These are phyloP conservation scores for Yamagishiella unicocca DNA, from an alignment of 139 green algal species.

Conservation along the genomic window DNA sequence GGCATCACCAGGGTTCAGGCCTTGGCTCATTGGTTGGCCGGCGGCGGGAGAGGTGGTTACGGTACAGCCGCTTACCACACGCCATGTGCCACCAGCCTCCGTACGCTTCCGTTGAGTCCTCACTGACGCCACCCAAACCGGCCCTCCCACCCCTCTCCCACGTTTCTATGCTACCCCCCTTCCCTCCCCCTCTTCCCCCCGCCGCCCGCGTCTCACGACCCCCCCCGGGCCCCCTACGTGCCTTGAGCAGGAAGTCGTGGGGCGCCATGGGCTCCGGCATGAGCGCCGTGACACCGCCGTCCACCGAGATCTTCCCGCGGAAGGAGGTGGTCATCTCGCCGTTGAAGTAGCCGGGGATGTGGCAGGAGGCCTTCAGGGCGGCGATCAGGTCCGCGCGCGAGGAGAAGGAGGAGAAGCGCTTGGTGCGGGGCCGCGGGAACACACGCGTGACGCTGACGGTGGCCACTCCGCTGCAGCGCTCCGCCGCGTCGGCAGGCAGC, in stretches of 20 bases:
- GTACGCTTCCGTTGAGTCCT: background rate
- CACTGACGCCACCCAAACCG: no score
- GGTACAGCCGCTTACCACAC: background rate
- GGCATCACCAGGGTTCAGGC: background rate
- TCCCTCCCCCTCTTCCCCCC: no score
- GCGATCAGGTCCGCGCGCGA: slow-evolving; percentile 76
- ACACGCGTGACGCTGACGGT: slow-evolving; percentile 51
- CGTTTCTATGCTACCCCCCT: background rate
- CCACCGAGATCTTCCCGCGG: slow-evolving; percentile 63
- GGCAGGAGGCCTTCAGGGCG: slow-evolving; percentile 79
- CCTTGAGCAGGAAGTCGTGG: slow-evolving; percentile 47
- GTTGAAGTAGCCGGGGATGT: slow-evolving; percentile 77
- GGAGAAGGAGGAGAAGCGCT: slow-evolving; percentile 73
- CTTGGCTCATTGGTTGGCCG: background rate
- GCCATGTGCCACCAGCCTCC: background rate
- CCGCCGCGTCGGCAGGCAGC: slow-evolving; percentile 51
- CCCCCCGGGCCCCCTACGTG: no score
- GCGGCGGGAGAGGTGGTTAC: no score
- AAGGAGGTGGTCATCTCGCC: slow-evolving; percentile 47
- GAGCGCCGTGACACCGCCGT: slow-evolving; percentile 86
- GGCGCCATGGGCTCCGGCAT: slow-evolving; percentile 66
- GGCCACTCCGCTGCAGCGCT: slow-evolving; percentile 44
- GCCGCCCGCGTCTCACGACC: no score
- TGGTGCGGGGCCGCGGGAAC: slow-evolving; percentile 45
- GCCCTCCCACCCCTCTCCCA: background rate